A percentile compares a stretch with the other conserved stretches of the same genome.
Conservation (phyloP, 495 filamentous ascomycete species). For the Bacidia gigantensis region DNA sequence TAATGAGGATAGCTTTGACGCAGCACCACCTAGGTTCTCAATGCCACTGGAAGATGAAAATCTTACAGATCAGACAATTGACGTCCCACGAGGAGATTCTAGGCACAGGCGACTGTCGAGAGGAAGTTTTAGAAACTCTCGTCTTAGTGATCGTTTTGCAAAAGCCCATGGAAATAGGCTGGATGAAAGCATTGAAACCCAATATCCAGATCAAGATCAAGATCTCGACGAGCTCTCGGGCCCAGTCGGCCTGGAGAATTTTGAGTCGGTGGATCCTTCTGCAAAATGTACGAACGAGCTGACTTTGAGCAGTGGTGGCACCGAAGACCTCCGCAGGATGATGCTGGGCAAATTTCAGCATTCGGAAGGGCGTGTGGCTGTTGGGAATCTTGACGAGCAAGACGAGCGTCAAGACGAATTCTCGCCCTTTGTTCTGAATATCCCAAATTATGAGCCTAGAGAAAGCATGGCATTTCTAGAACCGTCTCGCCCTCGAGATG, state of each 20-base stretch:
- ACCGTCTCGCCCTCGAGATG: conserved; percentile 4
- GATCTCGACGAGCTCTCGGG: conserved; percentile 27
- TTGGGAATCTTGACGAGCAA: neutral
- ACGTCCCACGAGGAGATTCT: conserved; percentile 50
- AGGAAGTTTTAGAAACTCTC: conserved; percentile 40
- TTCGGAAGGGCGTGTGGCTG: neutral
- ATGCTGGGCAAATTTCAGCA: conserved; percentile 15
- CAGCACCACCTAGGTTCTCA: conserved; percentile 47
- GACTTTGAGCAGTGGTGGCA: conserved; percentile 32
- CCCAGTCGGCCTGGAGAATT: conserved; percentile 23
- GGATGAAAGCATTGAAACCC: neutral
- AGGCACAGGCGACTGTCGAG: conserved; percentile 33
- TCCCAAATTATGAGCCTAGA: conserved; percentile 3
- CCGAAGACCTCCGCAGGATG: conserved; percentile 32
- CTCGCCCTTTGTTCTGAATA: conserved; percentile 8
- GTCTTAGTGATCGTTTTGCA: conserved; percentile 52
- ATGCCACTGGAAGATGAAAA: conserved; percentile 55
- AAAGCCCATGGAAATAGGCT: neutral
- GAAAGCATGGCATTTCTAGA: conserved; percentile 5
- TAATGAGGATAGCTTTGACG: conserved; percentile 33
- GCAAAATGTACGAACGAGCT: conserved; percentile 10
- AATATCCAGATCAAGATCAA: conserved; percentile 18
- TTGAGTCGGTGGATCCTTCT: conserved; percentile 9
- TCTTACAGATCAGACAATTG: conserved; percentile 53
- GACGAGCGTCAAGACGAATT: neutral